These are phyloP conservation scores for Radiomyces spectabilis DNA, from an alignment of 192 early-diverging fungal species.

Conservation along the genomic window DNA sequence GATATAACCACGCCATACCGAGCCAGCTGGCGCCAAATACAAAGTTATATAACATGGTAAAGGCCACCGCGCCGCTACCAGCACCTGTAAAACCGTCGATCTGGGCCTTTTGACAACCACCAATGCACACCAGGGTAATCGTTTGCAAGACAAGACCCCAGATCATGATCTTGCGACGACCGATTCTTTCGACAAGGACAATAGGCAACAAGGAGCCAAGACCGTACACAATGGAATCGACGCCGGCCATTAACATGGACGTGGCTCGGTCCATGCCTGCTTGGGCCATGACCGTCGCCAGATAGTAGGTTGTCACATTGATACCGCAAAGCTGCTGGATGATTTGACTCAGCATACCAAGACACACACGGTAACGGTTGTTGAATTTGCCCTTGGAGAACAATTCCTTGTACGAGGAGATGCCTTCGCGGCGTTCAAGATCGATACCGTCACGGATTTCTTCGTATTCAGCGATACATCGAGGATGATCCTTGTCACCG, in stretches of 20 bases:
- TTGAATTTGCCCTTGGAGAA: constrained; percentile 17
- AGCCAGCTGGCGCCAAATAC: constrained; percentile 74
- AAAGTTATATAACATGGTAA: constrained; percentile 59
- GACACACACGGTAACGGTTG: constrained; percentile 11
- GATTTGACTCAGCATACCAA: constrained; percentile 17
- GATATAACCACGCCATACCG: constrained; percentile 72
- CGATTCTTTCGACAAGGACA: constrained; percentile 57
- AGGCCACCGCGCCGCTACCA: constrained; percentile 38
- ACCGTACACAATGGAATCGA: constrained; percentile 65
- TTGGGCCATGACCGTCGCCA: constrained; percentile 34
- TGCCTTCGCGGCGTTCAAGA: constrained; percentile 7
- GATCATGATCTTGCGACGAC: constrained; percentile 59
- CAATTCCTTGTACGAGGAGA: constrained; percentile 16
- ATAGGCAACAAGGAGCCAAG: constrained; percentile 67
- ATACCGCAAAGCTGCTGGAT: constrained; percentile 24
- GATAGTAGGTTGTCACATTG: constrained; percentile 22
- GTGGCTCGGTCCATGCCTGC: constrained; percentile 35
- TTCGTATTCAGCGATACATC: constrained; percentile 11
- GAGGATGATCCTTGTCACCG: constrained; percentile 9
- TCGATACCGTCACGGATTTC: constrained; percentile 14
- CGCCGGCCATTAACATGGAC: constrained; percentile 42
- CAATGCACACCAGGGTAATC: constrained; percentile 9
- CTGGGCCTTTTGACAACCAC: constrained; percentile 21
- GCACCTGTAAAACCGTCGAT: constrained; percentile 22
- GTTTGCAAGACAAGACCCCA: constrained; percentile 44